phyloP scores from a whole-genome alignment of 2,329 filamentous ascomycete genomes.

The Fusarium pseudonygamai region DNA sequence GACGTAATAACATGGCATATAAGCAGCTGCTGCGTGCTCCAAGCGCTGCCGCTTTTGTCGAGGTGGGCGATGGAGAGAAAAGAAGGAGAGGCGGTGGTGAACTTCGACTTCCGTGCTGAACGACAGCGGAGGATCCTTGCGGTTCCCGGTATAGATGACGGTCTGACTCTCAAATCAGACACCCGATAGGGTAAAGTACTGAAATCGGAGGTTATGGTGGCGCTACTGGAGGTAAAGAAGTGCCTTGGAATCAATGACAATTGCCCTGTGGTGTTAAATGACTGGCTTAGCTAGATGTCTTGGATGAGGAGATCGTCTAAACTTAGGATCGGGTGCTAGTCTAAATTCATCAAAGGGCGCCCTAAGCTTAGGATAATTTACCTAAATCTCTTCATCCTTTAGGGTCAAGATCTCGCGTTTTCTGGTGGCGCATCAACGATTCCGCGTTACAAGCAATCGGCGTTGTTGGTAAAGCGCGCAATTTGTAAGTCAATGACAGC shows the following conservation, averaged over 20 bases:
- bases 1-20: neutral
- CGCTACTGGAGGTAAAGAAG: neutral
- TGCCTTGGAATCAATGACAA: neutral
- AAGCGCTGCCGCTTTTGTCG: neutral
- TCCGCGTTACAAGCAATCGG: neutral
- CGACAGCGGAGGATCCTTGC: neutral
- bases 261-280: neutral
- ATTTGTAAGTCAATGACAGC: neutral
- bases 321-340: neutral
- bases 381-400: neutral
- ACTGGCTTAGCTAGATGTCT: neutral
- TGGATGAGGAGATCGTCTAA: neutral
- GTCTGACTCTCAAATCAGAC: neutral
- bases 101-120: neutral
- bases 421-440: neutral
- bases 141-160: neutral
- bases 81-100: neutral
- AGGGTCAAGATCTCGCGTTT: neutral
- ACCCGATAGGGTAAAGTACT: rapidly evolving
- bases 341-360: neutral
- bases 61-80: neutral
- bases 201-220: rapidly evolving
- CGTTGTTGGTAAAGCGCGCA: neutral
- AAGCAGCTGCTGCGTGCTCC: neutral
- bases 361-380: neutral